Evolutionary conservation across 2,329 filamentous ascomycete species (phyloP), one percentile per base, ranked within the genome.

Genomic region (Ascochyta fabae): DNA sequence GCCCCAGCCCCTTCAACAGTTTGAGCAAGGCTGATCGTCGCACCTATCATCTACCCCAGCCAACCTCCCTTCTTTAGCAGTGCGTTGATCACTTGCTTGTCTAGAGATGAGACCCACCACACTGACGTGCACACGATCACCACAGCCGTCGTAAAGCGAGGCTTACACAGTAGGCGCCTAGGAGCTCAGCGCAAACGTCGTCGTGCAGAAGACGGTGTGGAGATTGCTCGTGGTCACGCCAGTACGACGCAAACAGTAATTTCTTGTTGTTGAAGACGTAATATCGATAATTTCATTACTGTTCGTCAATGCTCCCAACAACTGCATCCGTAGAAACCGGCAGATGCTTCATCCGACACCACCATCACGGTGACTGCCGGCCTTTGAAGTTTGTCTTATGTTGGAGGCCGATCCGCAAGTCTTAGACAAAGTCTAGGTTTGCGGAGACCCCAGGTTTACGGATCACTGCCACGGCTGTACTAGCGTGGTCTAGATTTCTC

Each of bases 371-470:
- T 31, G 6, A 22, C 23, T 15, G 26, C 35, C 29, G 23, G 31
- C 29, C 19, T 29, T 44, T 24, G 31, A 26, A 47, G 33, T 12
- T 56, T 48, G 22, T 56, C 31, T 44, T 31, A 33, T 22, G 34
- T 8, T 42, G 29, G 31, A 16, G 27, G n/a, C 15, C 10, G 47
- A 56, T 51, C 53, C 47, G 38, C 43, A 26, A 38, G 40, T 33
- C 31, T 29, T 42, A 26, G 33, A 15, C 16, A 41, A 42, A 15
- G 16, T 19, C 15, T 29, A 29, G 33, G 10, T 27, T 43, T 51
- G 53, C 34, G 53, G 53, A 56, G 53, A 56, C 53, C 53, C 53
- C 53, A 48, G 53, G 26, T 51, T 56, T 33, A 56, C 47, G 39
- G 47, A 51, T 51, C 47, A 48, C 22, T 51, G 47, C 53, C 43